Base-by-base conservation (phyloP, 495 filamentous ascomycete genomes). In the Penicillium herquei region DNA sequence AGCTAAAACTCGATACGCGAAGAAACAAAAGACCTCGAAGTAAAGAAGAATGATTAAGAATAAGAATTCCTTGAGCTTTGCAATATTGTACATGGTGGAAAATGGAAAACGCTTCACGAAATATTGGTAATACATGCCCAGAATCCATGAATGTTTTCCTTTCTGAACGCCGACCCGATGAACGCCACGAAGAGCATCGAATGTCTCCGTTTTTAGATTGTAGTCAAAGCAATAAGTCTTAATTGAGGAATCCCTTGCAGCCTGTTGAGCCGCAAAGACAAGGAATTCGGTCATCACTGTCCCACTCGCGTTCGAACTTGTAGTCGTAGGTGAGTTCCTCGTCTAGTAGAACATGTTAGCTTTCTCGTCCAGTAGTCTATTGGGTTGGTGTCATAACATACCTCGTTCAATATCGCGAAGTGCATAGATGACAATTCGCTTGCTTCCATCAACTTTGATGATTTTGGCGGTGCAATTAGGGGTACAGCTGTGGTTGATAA, bases 281-380 rank as follows among this genome's bases (percentile, higher is more conserved):
- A 18, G 94, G 94, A 60, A 98, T 96, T 54, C 94, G 90, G 72
- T 98, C 95, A 58, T 91, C 84, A 62, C 89, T 93, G 56, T 89
- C 91, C 69, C 95, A 89, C 70, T 98, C 94, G 59, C 95, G 87
- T 78, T 98, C 94, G 70, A 98, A 98, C 74, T 98, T 98, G 82
- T 98, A 98, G 78, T 98, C 94, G 78, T 98, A 98, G 3, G 94
- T 98, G 57, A 98, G 84, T 72, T 98, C 94, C 75, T 98, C 94
- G 66, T 97, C 94, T 98, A 68, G 65, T 58, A 26, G 21, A 26
- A 26, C 21, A 26, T 26, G 21, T 26, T 26, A 26, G 21, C 4
- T 26, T 26, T 26, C 21, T 26, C 21, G 4, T 26, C 21, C 21
- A 26, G 21, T 26, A 26, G 21, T 26, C 21, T 26, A 26, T 26